Percentiles rank a stretch among this genome's conserved stretches.
Evolutionary conservation across 495 filamentous ascomycete genomes (phyloP).

Genomic region (Clohesyomyces aquaticus): DNA sequence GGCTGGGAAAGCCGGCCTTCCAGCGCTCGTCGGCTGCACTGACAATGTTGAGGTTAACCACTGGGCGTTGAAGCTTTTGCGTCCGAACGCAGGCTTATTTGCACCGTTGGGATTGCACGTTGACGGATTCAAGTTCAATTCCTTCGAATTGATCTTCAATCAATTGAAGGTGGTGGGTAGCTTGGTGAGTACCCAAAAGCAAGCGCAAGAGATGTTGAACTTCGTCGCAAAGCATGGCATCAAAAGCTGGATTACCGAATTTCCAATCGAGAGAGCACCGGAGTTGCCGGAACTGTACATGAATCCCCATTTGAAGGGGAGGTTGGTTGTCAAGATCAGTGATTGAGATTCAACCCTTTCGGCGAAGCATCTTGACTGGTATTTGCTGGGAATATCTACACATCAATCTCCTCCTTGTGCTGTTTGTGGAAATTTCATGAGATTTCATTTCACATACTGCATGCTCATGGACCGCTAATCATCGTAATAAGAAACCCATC

Average conservation of each 20-base stretch:
- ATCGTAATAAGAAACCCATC: too few relatives aligned
- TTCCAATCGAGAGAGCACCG: conserved; percentile 11
- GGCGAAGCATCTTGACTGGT: too few relatives aligned
- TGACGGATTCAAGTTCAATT: conserved; percentile 8
- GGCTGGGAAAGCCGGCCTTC: conserved; percentile 18
- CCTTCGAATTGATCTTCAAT: conserved; percentile 20
- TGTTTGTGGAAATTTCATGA: too few relatives aligned
- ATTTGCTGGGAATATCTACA: too few relatives aligned
- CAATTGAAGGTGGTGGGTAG: conserved; percentile 12
- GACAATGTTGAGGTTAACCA: conserved; percentile 10
- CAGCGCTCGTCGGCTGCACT: conserved; percentile 12
- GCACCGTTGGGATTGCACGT: conserved; percentile 15
- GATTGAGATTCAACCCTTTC: too few relatives aligned
- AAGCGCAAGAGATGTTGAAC: conserved; percentile 17
- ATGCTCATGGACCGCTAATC: too few relatives aligned
- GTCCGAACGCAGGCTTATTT: conserved; percentile 3
- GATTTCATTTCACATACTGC: too few relatives aligned
- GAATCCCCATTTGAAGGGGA: conserved; percentile 22
- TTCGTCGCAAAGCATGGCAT: conserved; percentile 5
- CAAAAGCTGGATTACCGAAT: neutral
- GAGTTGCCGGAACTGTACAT: conserved; percentile 19
- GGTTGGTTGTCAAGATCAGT: conserved; percentile 26
- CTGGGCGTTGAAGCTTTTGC: conserved; percentile 21
- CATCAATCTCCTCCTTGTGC: too few relatives aligned
- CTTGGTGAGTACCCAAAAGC: conserved; percentile 8